phyloP scores from a whole-genome alignment of 1,284 basidiomycete species.

The Ceratobasidium sp. region DNA sequence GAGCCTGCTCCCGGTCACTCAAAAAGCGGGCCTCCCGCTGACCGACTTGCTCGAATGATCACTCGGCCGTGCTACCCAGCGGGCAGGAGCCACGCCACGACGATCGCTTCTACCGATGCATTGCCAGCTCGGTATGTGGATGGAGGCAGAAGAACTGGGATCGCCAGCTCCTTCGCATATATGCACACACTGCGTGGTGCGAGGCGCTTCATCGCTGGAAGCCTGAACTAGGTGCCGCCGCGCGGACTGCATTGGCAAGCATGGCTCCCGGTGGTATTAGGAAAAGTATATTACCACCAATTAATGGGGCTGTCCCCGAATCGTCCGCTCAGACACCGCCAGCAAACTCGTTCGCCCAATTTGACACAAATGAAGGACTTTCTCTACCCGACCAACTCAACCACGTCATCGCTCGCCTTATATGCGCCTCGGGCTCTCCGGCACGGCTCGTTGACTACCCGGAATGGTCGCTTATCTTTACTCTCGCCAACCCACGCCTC shows the following conservation, averaged over 20 bases:
- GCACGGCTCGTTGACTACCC: background rate
- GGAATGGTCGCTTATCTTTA: background rate
- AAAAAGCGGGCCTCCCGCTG: background rate
- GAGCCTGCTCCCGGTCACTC: background rate
- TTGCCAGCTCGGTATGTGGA: constrained; percentile 14
- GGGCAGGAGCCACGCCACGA: background rate
- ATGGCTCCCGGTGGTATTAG: constrained; percentile 7
- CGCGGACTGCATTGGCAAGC: background rate
- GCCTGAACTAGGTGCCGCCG: constrained; percentile 1
- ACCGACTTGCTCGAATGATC: constrained; percentile 6
- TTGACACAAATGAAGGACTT: background rate
- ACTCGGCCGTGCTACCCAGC: constrained; percentile 7
- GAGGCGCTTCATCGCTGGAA: constrained; percentile 1
- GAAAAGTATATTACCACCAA: too few species aligned
- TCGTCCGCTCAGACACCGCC: too few species aligned
- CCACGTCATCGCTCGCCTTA: background rate
- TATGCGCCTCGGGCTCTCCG: background rate
- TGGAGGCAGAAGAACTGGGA: background rate
- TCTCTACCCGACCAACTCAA: background rate
- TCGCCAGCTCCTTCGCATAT: constrained; percentile 4
- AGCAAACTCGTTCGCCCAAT: background rate
- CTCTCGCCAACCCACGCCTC: background rate
- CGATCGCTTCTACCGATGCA: background rate
- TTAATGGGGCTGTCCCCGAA: too few species aligned
- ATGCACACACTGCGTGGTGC: background rate